Percentiles rank a stretch among this genome's conserved stretches.
Evolutionary conservation across 1,284 basidiomycete genomes (phyloP).

Genomic region (Leccinum fuscescens): DNA sequence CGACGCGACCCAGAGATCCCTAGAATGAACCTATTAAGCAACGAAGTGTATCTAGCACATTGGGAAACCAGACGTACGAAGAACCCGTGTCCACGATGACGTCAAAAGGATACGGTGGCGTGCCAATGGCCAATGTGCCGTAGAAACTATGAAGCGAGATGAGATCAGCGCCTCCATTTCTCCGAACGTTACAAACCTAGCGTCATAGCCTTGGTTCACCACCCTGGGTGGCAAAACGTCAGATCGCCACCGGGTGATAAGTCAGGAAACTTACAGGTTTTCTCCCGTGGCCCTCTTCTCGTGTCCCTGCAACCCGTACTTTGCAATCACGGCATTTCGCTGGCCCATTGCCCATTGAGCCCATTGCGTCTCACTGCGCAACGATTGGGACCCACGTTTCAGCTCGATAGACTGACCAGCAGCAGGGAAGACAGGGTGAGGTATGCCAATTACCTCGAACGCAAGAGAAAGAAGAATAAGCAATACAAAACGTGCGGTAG

Average conservation of each 20-base stretch:
- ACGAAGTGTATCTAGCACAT: neutral
- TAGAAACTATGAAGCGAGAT: conserved; percentile 23
- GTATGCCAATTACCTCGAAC: conserved; percentile 11
- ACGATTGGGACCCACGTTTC: conserved; percentile 12
- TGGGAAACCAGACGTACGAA: conserved; percentile 35
- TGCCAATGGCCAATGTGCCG: conserved; percentile 31
- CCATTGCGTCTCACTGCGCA: conserved; percentile 21
- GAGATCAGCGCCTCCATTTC: neutral
- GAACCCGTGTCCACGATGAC: conserved; percentile 44
- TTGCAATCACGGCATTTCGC: conserved; percentile 21
- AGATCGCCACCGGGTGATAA: neutral
- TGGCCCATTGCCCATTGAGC: conserved; percentile 26
- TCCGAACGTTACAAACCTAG: conserved; percentile 14
- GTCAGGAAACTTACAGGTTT: conserved; percentile 18
- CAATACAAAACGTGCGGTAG: conserved; percentile 3
- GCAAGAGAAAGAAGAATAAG: conserved; percentile 17
- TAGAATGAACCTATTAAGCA: conserved; percentile 5
- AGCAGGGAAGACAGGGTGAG: conserved; percentile 8
- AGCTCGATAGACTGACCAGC: conserved; percentile 24
- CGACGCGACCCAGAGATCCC: conserved; percentile 49
- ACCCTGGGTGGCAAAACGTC: conserved; percentile 16
- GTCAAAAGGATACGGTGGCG: conserved; percentile 26
- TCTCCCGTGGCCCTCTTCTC: conserved; percentile 22
- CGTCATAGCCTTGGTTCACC: conserved; percentile 23
- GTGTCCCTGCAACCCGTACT: conserved; percentile 18